Conservation (phyloP, 1,284 basidiomycete genomes). For the Tremellales sp. region DNA sequence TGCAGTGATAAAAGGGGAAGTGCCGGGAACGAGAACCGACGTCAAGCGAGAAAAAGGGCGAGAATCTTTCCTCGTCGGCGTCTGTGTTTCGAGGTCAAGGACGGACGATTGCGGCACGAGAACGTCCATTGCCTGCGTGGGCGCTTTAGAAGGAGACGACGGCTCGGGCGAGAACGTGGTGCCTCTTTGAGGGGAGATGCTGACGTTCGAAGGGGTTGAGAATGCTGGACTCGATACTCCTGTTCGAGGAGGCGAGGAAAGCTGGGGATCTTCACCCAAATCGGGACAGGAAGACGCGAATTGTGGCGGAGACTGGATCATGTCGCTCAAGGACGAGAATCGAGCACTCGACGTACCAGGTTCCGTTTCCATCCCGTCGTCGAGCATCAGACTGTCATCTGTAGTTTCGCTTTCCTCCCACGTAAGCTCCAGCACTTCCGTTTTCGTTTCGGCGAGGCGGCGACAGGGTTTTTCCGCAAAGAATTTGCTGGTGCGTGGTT, state of each 20-base stretch:
- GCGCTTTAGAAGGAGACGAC: neutral
- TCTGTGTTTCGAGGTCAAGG: neutral
- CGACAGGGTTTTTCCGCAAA: constrained; percentile 15
- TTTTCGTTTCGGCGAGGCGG: too few species aligned
- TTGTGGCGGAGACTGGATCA: constrained; percentile 19
- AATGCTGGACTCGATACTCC: constrained; percentile 3
- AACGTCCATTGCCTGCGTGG: neutral
- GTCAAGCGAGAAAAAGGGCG: neutral
- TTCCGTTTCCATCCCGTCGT: neutral
- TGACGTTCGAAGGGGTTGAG: constrained; percentile 1
- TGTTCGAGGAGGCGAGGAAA: constrained; percentile 9
- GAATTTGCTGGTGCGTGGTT: constrained; percentile 31
- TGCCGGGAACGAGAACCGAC: neutral
- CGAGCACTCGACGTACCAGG: neutral
- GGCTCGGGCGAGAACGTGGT: neutral
- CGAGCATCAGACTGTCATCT: neutral
- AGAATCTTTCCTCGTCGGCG: neutral
- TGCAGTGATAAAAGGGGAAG: neutral
- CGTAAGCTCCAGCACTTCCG: constrained; percentile 12
- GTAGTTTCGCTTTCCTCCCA: constrained; percentile 24
- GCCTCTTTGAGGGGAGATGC: neutral
- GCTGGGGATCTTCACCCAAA: constrained; percentile 1
- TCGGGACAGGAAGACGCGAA: constrained; percentile 11
- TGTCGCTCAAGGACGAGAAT: neutral
- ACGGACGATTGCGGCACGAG: neutral